Evolutionary conservation across 495 filamentous ascomycete species (phyloP).

Genomic region (Talaromyces liani): DNA sequence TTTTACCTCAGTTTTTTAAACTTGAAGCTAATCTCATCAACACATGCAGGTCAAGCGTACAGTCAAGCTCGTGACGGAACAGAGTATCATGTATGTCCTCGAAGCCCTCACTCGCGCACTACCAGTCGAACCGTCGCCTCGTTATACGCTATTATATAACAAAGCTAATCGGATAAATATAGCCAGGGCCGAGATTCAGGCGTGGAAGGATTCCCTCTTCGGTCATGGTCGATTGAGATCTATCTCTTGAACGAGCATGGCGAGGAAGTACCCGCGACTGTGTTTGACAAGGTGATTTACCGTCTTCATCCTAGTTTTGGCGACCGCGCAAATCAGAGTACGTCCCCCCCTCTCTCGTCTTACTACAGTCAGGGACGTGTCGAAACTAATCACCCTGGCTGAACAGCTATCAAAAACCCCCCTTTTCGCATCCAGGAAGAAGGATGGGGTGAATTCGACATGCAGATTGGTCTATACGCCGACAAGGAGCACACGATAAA

Average conservation of each 20-base stretch:
- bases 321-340: conserved; percentile 71
- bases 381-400: background rate
- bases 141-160: background rate
- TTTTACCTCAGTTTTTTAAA: background rate
- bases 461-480: conserved; percentile 74
- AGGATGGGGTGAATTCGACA: conserved; percentile 99
- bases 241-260: conserved; percentile 53
- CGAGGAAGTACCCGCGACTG: conserved; percentile 62
- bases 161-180: conserved; percentile 2
- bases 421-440: conserved; percentile 88
- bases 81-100: conserved; percentile 70
- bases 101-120: background rate
- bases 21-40: background rate
- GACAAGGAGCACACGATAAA: conserved; percentile 74
- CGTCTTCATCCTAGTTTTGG: conserved; percentile 90
- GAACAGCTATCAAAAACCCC: conserved; percentile 64
- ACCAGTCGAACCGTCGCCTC: background rate
- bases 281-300: conserved; percentile 89
- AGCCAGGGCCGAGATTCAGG: conserved; percentile 59
- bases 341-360: conserved; percentile 20
- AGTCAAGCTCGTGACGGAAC: conserved; percentile 87
- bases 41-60: conserved; percentile 65
- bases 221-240: conserved; percentile 58
- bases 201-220: conserved; percentile 85
- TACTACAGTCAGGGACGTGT: background rate